A percentile compares a stretch with the other conserved stretches of the same genome.
These are phyloP conservation scores for Ramichloridium luteum DNA, from an alignment of 2,329 filamentous ascomycete species.

Conservation along the genomic window DNA sequence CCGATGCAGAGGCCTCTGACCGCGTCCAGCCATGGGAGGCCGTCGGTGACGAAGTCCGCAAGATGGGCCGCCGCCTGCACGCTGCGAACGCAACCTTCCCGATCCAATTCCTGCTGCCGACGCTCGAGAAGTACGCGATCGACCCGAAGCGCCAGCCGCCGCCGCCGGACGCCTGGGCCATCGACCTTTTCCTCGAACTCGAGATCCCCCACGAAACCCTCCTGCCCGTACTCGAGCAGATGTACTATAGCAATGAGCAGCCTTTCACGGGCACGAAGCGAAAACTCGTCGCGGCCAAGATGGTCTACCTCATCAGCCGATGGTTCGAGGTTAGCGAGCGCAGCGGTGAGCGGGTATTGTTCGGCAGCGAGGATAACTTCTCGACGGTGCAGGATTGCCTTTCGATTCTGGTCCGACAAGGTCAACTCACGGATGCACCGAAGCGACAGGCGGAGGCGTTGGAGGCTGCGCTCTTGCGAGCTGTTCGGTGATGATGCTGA, in stretches of 20 bases:
- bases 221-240: slow-evolving; percentile 49
- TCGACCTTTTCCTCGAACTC: slow-evolving; percentile 54
- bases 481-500: slow-evolving; percentile 6
- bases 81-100: slow-evolving; percentile 23
- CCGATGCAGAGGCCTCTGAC: slow-evolving; percentile 40
- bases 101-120: slow-evolving; percentile 36
- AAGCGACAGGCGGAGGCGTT: slow-evolving; percentile 14
- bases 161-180: slow-evolving; percentile 45
- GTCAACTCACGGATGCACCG: slow-evolving; percentile 14
- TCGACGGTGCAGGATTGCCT: slow-evolving; percentile 26
- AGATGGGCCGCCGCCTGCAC: slow-evolving; percentile 41
- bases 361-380: slow-evolving; percentile 49
- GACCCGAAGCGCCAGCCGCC: slow-evolving; percentile 31
- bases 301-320: slow-evolving; percentile 47
- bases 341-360: slow-evolving; percentile 40
- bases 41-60: slow-evolving; percentile 49
- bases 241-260: slow-evolving; percentile 55
- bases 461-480: slow-evolving; percentile 8
- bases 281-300: slow-evolving; percentile 46
- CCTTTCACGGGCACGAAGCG: slow-evolving; percentile 50
- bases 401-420: slow-evolving; percentile 13
- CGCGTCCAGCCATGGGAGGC: slow-evolving; percentile 54
- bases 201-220: slow-evolving; percentile 50
- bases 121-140: slow-evolving; percentile 43
- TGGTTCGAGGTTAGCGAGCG: slow-evolving; percentile 50